These are phyloP conservation scores for Microcyclospora pomicola DNA, from an alignment of 2,329 filamentous ascomycete species.

Conservation along the genomic window DNA sequence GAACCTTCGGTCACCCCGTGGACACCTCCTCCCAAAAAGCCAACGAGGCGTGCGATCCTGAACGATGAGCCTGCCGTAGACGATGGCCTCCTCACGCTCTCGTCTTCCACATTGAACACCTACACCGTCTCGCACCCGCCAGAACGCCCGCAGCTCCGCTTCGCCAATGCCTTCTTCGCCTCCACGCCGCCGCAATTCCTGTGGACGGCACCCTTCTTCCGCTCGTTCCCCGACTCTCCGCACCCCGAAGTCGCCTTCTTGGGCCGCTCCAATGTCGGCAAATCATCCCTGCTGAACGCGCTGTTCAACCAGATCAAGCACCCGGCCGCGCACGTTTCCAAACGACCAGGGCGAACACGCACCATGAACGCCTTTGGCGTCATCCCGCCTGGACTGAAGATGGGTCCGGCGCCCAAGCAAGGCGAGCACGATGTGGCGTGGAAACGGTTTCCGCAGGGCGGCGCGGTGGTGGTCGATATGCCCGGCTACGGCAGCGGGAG, in stretches of 20 bases:
- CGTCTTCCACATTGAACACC: conserved; percentile 18
- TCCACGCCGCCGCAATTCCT: conserved; percentile 39
- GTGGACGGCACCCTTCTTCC: conserved; percentile 48
- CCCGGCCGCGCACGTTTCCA: conserved; percentile 41
- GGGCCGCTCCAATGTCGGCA: conserved; percentile 57
- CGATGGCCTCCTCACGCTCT: conserved; percentile 14
- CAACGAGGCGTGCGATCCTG: no score
- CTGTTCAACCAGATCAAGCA: conserved; percentile 34
- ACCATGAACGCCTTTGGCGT: conserved; percentile 55
- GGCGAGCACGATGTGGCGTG: conserved; percentile 16
- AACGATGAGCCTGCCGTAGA: no score
- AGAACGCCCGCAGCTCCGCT: conserved; percentile 23
- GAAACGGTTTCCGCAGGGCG: conserved; percentile 24
- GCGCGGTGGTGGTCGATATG: conserved; percentile 52
- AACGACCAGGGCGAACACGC: conserved; percentile 46
- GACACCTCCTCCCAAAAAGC: not conserved
- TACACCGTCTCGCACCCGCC: conserved; percentile 21
- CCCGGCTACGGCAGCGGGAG: conserved; percentile 56
- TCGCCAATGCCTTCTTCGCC: conserved; percentile 33
- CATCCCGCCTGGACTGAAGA: conserved; percentile 22
- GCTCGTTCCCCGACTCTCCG: conserved; percentile 39
- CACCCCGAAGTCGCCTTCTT: conserved; percentile 53
- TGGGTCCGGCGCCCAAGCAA: conserved; percentile 8
- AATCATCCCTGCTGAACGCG: conserved; percentile 52
- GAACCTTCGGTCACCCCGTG: conserved; percentile 1